phyloP scores from a whole-genome alignment of 2,329 filamentous ascomycete species.

The Penicillium sp. region DNA sequence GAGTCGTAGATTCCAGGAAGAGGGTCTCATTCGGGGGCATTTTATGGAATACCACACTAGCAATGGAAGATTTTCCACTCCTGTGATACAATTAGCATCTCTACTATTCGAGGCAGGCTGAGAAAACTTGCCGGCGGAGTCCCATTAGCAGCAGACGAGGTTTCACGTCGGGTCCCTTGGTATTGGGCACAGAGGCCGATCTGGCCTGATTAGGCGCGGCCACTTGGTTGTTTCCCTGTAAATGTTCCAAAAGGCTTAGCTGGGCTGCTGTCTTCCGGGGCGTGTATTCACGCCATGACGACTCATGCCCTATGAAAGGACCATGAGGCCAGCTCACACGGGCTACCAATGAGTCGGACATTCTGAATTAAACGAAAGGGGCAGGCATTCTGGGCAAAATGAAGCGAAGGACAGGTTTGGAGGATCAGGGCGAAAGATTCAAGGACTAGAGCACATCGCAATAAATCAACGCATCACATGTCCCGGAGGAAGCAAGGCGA shows the following conservation, averaged over 20 bases:
- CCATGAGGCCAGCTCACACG: slow-evolving; percentile 17
- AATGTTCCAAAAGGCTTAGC: slow-evolving; percentile 35
- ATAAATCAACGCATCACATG: slow-evolving; percentile 12
- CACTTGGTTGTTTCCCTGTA: slow-evolving; percentile 34
- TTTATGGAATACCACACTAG: slow-evolving; percentile 98
- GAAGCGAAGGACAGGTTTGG: not conserved
- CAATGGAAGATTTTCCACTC: slow-evolving; percentile 97
- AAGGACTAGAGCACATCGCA: not conserved
- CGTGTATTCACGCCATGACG: slow-evolving; percentile 7
- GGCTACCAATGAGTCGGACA: slow-evolving; percentile 5
- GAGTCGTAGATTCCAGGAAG: slow-evolving; percentile 90
- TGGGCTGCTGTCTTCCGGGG: slow-evolving; percentile 29
- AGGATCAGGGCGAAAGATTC: not conserved
- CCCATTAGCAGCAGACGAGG: slow-evolving; percentile 92
- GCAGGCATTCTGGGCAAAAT: not conserved
- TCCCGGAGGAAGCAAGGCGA: not conserved
- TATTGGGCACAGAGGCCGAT: slow-evolving; percentile 28
- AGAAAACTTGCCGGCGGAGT: slow-evolving; percentile 68
- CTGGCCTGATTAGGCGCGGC: slow-evolving; percentile 27
- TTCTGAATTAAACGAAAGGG: slow-evolving; percentile 2
- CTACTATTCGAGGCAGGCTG: not conserved
- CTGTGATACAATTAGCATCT: slow-evolving; percentile 48
- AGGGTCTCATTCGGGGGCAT: slow-evolving; percentile 92
- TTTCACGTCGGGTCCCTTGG: slow-evolving; percentile 59
- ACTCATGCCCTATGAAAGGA: slow-evolving; percentile 19